These are phyloP conservation scores for Mycena galericulata DNA, from an alignment of 768 basidiomycete genomes.

Conservation along the genomic window DNA sequence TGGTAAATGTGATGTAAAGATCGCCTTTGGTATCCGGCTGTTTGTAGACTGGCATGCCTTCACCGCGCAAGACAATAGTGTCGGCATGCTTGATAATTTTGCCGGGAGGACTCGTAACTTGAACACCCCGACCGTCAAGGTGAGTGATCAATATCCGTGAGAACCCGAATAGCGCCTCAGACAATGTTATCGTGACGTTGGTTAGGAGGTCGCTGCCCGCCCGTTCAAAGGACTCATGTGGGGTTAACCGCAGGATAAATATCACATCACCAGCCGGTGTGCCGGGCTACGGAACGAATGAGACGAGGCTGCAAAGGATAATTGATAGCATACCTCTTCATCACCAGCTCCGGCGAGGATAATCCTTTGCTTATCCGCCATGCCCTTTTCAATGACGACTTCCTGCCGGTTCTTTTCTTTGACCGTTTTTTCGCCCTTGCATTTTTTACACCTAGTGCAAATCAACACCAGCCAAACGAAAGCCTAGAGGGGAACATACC, in stretches of 20 bases:
- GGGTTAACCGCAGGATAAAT: slow-evolving; percentile 76
- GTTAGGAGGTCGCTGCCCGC: slow-evolving; percentile 86
- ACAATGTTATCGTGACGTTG: slow-evolving; percentile 86
- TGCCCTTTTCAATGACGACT: slow-evolving; percentile 88
- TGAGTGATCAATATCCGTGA: slow-evolving; percentile 91
- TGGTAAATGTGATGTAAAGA: slow-evolving; percentile 82
- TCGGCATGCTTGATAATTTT: slow-evolving; percentile 83
- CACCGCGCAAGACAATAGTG: slow-evolving; percentile 80
- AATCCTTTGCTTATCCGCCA: slow-evolving; percentile 85
- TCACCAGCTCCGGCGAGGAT: slow-evolving; percentile 94
- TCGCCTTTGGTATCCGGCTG: slow-evolving; percentile 78
- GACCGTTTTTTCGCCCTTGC: slow-evolving; percentile 87
- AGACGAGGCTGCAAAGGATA: slow-evolving; percentile 1
- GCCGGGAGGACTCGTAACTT: slow-evolving; percentile 77
- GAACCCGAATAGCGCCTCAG: slow-evolving; percentile 96
- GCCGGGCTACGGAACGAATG: slow-evolving; percentile 71
- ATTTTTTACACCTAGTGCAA: slow-evolving; percentile 87
- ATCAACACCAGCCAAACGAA: neutral
- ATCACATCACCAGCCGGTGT: slow-evolving; percentile 92
- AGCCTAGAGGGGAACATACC: slow-evolving; percentile 55
- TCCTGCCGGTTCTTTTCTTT: slow-evolving; percentile 93
- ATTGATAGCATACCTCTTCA: slow-evolving; percentile 69
- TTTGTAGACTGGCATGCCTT: slow-evolving; percentile 91
- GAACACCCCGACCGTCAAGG: slow-evolving; percentile 93
- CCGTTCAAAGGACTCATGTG: slow-evolving; percentile 87